A percentile compares a stretch with the other conserved stretches of the same genome.
Evolutionary conservation across 1,139 yeast genomes (phyloP).

Genomic region (Geotrichum aggregatum): DNA sequence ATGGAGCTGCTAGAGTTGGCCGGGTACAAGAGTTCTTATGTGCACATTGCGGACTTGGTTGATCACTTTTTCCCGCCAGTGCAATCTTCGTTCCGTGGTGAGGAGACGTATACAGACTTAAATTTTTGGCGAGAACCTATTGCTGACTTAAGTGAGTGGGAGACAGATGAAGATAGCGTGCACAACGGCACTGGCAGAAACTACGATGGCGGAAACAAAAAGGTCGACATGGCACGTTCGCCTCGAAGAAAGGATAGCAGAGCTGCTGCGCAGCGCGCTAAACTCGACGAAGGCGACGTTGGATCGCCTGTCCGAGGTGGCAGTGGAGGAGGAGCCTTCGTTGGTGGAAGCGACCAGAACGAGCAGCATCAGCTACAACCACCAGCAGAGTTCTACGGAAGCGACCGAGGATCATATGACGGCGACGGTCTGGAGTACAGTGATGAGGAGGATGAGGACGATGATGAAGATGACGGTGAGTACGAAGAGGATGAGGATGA

Average conservation of each 20-base stretch:
- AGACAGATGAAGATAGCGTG: constrained; percentile 36
- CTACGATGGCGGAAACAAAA: constrained; percentile 16
- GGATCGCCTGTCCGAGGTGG: not conserved
- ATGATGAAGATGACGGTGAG: constrained; percentile 20
- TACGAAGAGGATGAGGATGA: constrained; percentile 25
- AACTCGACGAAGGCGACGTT: not conserved
- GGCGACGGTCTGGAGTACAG: constrained; percentile 28
- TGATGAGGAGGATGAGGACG: constrained; percentile 24
- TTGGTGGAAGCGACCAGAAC: constrained; percentile 11
- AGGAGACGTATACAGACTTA: constrained; percentile 72
- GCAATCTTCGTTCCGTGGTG: constrained; percentile 25
- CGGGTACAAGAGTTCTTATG: constrained; percentile 83
- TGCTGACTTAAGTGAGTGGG: constrained; percentile 56
- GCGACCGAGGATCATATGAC: constrained; percentile 22
- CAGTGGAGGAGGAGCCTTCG: not conserved
- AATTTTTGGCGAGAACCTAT: constrained; percentile 90
- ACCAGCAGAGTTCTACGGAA: not conserved
- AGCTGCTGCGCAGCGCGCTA: not conserved
- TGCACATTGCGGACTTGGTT: constrained; percentile 86
- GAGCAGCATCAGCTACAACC: no score
- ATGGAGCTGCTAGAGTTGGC: constrained; percentile 94
- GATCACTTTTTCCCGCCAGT: constrained; percentile 95
- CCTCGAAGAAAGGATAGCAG: constrained; percentile 8
- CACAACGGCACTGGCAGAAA: constrained; percentile 21
- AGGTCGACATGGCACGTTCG: constrained; percentile 16